Evolutionary conservation across 2,329 filamentous ascomycete genomes (phyloP).

Genomic region (Pseudomassariella vexata): DNA sequence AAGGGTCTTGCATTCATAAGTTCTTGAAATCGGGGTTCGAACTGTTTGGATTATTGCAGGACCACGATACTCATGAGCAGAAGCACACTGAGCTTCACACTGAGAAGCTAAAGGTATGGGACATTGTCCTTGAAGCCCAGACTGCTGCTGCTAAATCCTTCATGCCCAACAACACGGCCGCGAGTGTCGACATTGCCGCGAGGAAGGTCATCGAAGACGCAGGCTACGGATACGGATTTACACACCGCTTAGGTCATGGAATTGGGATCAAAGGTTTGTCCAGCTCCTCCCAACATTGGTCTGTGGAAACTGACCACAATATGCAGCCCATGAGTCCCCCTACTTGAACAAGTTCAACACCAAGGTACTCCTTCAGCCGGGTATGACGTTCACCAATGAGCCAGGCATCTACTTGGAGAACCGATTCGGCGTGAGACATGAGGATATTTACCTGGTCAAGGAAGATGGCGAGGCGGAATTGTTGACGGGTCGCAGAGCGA

Average conservation of each 20-base stretch:
- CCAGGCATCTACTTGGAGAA: constrained; percentile 56
- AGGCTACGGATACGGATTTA: constrained; percentile 54
- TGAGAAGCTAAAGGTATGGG: constrained; percentile 54
- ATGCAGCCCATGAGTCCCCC: constrained; percentile 52
- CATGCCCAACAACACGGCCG: constrained; percentile 45
- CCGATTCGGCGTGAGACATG: constrained; percentile 56
- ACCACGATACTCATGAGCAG: not conserved
- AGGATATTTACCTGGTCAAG: constrained; percentile 55
- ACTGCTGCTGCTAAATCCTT: constrained; percentile 46
- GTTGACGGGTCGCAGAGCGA: constrained; percentile 46
- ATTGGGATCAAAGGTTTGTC: constrained; percentile 53
- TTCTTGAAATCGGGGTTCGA: not conserved
- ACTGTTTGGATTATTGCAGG: not conserved
- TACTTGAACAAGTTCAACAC: constrained; percentile 60
- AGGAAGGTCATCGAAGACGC: constrained; percentile 49
- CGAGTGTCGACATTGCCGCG: constrained; percentile 56
- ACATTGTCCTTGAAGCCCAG: constrained; percentile 57
- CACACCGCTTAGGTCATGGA: constrained; percentile 57
- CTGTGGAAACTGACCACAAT: no score
- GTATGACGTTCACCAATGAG: constrained; percentile 60
- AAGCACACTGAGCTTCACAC: constrained; percentile 18
- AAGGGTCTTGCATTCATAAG: not conserved
- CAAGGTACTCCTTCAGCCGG: constrained; percentile 36
- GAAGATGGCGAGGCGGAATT: constrained; percentile 47
- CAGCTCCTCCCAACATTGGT: not conserved